phyloP scores from a whole-genome alignment of 129 eudicot genomes.

The Flaveria trinervia region DNA sequence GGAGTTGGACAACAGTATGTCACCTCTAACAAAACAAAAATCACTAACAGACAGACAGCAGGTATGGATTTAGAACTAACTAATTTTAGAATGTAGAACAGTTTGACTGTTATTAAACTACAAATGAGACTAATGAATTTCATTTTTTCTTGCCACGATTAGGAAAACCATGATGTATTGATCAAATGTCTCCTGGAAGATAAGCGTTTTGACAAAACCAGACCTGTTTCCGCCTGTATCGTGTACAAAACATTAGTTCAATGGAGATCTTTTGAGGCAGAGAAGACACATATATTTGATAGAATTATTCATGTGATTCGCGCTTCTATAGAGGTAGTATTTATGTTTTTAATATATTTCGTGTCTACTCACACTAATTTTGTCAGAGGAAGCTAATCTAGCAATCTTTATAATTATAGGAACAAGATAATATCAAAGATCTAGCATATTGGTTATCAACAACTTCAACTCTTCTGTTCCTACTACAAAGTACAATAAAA shows the following conservation, averaged over 20 bases:
- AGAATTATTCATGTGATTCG: constrained; percentile 84
- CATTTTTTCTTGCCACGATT: constrained; percentile 19
- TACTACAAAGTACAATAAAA: constrained; percentile 85
- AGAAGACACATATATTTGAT: constrained; percentile 86
- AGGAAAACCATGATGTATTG: constrained; percentile 90
- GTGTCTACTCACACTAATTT: background rate
- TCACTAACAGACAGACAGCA: constrained; percentile 94
- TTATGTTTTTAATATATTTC: background rate
- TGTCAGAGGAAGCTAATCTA: constrained; percentile 21
- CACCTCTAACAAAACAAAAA: constrained; percentile 74
- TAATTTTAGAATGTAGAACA: constrained; percentile 19
- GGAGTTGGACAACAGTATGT: constrained; percentile 46
- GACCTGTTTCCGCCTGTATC: constrained; percentile 88
- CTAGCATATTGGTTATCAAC: constrained; percentile 95
- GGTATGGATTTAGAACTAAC: constrained; percentile 44
- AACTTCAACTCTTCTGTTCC: constrained; percentile 83
- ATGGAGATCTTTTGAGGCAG: constrained; percentile 99
- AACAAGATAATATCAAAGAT: constrained; percentile 62
- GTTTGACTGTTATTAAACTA: background rate
- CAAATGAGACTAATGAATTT: background rate
- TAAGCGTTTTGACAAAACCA: constrained; percentile 75
- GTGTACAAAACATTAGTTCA: constrained; percentile 90
- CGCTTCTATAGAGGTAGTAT: constrained; percentile 80
- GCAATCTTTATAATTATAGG: constrained; percentile 42
- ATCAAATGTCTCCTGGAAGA: constrained; percentile 91